phyloP scores from a whole-genome alignment of 2,329 filamentous ascomycete genomes.

The Lasiodiplodia citricola region DNA sequence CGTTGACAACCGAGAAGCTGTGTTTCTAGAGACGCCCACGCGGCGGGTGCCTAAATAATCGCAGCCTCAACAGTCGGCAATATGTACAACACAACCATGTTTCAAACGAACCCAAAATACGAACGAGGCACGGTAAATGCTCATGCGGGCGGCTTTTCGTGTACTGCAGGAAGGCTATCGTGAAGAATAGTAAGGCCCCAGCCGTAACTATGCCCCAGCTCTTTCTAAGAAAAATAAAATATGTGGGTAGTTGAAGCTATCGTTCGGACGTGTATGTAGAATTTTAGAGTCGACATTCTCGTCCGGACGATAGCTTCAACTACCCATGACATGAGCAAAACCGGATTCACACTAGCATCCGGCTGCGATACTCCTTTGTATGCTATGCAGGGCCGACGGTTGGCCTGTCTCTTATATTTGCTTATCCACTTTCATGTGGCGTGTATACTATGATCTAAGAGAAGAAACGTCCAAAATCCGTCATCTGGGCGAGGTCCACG shows the following conservation, averaged over 20 bases:
- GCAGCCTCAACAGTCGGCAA: neutral
- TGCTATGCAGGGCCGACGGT: neutral
- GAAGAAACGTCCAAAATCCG: neutral
- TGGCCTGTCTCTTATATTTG: neutral
- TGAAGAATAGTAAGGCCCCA: too few relatives aligned
- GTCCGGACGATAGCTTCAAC: too few relatives aligned
- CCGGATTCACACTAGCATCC: too few relatives aligned
- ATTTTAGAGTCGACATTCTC: too few relatives aligned
- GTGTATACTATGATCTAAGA: neutral
- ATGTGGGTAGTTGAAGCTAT: too few relatives aligned
- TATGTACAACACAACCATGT: neutral
- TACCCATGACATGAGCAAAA: too few relatives aligned
- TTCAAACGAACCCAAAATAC: neutral
- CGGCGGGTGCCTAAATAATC: neutral
- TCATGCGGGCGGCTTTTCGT: neutral
- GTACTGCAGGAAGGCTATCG: neutral
- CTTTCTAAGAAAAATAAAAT: too few relatives aligned
- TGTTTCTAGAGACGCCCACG: neutral
- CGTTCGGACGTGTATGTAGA: too few relatives aligned
- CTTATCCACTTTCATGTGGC: neutral
- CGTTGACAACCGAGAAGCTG: neutral
- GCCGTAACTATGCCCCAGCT: too few relatives aligned
- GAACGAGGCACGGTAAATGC: neutral
- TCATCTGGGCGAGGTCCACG: neutral
- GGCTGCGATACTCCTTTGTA: too few relatives aligned